Conservation (phyloP, 176 grass and related monocot genomes). For the Rhynchospora pubera region DNA sequence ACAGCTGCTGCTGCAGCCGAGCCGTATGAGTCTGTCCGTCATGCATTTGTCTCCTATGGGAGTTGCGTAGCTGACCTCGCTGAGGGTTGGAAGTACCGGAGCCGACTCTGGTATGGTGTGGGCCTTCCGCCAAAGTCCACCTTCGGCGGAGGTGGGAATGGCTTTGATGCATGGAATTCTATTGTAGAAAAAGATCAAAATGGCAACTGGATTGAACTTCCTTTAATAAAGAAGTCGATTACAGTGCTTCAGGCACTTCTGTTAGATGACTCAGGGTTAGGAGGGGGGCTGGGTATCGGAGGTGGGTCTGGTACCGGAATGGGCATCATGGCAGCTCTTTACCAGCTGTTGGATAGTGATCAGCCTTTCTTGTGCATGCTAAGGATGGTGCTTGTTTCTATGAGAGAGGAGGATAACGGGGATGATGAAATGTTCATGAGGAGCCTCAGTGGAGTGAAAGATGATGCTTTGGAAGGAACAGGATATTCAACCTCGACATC, state of each 20-base stretch:
- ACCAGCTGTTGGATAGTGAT: slow-evolving; percentile 93
- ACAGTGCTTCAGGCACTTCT: slow-evolving; percentile 89
- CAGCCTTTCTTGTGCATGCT: slow-evolving; percentile 99
- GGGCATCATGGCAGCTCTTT: slow-evolving; percentile 86
- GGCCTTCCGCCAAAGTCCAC: slow-evolving; percentile 64
- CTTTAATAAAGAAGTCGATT: slow-evolving; percentile 92
- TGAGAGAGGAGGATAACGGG: slow-evolving; percentile 93
- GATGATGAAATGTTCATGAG: slow-evolving; percentile 61
- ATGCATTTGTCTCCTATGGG: slow-evolving; percentile 95
- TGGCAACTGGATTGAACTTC: slow-evolving; percentile 85
- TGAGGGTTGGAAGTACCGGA: slow-evolving; percentile 95
- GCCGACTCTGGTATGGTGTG: slow-evolving; percentile 91
- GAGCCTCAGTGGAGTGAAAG: slow-evolving; percentile 44
- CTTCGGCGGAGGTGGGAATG: slow-evolving; percentile 66
- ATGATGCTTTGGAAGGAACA: slow-evolving; percentile 45
- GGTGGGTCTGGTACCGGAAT: slow-evolving; percentile 95
- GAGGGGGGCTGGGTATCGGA: slow-evolving; percentile 83
- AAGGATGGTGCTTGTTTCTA: slow-evolving; percentile 83
- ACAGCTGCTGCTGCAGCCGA: slow-evolving; percentile 94
- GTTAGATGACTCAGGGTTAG: slow-evolving; percentile 96
- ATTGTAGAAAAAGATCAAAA: slow-evolving; percentile 70
- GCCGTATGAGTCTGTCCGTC: slow-evolving; percentile 91
- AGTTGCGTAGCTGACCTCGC: slow-evolving; percentile 72
- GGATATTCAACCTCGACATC: slow-evolving; percentile 1
- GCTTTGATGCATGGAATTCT: slow-evolving; percentile 69